Evolutionary conservation across 371 early-diverging fungal genomes (phyloP), one percentile per base, ranked within the genome.

Genomic region (Paramicrosporidium saccamoebae): DNA sequence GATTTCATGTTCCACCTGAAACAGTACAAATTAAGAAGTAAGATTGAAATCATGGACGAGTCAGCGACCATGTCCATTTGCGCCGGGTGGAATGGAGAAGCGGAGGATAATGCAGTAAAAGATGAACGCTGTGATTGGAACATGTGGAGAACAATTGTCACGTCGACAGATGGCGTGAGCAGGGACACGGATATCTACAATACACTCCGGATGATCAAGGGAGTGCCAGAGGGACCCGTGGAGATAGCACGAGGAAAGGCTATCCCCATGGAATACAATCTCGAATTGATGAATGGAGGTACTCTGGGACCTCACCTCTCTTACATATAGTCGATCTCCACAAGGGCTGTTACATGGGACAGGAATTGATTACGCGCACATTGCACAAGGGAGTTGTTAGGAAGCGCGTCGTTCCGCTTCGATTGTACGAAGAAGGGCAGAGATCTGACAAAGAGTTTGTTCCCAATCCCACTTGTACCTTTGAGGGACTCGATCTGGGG

Each of bases 321-420:
- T 17, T 24, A 2, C 24, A 5, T 12, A 9, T 23, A 67, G 78
- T 92, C 25, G 75, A 82, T 41, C 88, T 81, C 45, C 46, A 55
- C 26, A 92, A 92, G 45, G 94, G 94, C 1, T 92, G 94, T 44
- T 92, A 92, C 33, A 55, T 86, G 12, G 94, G 94, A 5, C 90
- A 92, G 39, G 94, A 90, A 42, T 50, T 90, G 31, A 82, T 84
- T 0, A 84, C 84, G 38, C 58, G 90, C 21, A 90, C 84, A 4
- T 61, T 81, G 27, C 86, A 88, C 36, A 72, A 64, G 8, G 94
- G 94, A 7, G 75, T 81, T 3, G 66, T 68, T 16, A 58, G 90
- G 19, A 84, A 84, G 45, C 60, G 88, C 17, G 50, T 86, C 10
- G 53, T 86, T 10, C 88, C 92, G 3, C 52, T 82, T 4, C n/a